Conservation (phyloP, 2,329 filamentous ascomycete genomes). For the Alternaria solani region DNA sequence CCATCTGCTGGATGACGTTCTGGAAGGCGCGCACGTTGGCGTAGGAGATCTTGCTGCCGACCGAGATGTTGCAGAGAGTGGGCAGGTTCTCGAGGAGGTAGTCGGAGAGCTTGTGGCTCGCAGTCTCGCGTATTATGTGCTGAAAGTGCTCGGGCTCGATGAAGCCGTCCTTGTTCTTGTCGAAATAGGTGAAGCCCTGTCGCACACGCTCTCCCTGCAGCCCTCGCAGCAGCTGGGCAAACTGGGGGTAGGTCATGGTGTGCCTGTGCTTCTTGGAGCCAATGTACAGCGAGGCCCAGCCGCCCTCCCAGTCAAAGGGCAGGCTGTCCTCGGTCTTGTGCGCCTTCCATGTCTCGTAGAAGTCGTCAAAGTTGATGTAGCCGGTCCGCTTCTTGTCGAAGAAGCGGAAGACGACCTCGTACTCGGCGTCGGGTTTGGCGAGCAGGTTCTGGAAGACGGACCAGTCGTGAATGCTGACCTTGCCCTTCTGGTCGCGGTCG, state of each 20-base stretch:
- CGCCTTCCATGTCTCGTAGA: conserved; percentile 82
- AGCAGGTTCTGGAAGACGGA: conserved; percentile 92
- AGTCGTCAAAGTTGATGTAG: conserved; percentile 86
- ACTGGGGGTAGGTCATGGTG: conserved; percentile 92
- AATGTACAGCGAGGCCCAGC: conserved; percentile 95
- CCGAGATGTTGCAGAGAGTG: conserved; percentile 92
- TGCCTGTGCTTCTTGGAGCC: conserved; percentile 88
- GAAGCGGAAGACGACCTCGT: conserved; percentile 96
- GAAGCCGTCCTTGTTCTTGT: conserved; percentile 91
- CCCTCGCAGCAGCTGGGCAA: conserved; percentile 96
- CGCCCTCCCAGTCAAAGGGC: conserved; percentile 95
- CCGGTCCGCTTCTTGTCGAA: conserved; percentile 89
- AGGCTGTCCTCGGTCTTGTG: conserved; percentile 88
- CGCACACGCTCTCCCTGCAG: conserved; percentile 95
- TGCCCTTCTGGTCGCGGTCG: conserved; percentile 77
- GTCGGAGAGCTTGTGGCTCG: conserved; percentile 95
- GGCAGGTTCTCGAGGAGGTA: conserved; percentile 90
- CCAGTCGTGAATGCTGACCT: conserved; percentile 85
- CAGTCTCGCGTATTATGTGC: conserved; percentile 92
- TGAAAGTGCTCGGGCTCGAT: conserved; percentile 97
- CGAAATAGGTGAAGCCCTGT: conserved; percentile 91
- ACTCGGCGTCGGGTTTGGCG: conserved; percentile 93
- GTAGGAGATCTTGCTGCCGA: conserved; percentile 93
- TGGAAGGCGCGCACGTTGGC: conserved; percentile 97
- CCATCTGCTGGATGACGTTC: conserved; percentile 98